Percentiles rank a stretch among this genome's conserved stretches.
Evolutionary conservation across 2,329 filamentous ascomycete species (phyloP).

Genomic region (Aspergillus texensis): DNA sequence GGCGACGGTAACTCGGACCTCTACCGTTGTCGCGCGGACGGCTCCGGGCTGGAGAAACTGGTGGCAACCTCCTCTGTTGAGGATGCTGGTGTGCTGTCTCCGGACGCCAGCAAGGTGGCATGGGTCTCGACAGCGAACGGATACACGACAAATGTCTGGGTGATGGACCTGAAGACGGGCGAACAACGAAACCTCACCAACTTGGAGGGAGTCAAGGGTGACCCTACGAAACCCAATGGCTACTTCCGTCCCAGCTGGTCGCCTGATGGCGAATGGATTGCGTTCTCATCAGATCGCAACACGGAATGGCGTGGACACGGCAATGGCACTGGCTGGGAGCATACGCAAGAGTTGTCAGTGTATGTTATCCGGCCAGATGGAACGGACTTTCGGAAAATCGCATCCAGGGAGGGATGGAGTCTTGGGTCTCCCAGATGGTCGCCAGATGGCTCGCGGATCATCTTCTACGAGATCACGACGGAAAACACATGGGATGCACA

Average conservation of each 20-base stretch:
- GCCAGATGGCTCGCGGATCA: constrained; percentile 37
- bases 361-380: constrained; percentile 45
- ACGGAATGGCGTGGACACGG: constrained; percentile 47
- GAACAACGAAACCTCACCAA: constrained; percentile 41
- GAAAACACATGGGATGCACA: constrained; percentile 45
- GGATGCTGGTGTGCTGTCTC: constrained; percentile 42
- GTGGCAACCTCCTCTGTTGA: constrained; percentile 40
- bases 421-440: constrained; percentile 46
- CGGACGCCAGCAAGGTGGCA: constrained; percentile 41
- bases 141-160: constrained; percentile 45
- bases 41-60: constrained; percentile 38
- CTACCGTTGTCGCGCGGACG: constrained; percentile 41
- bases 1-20: constrained; percentile 47
- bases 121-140: constrained; percentile 44
- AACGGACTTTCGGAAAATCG: constrained; percentile 39
- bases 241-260: constrained; percentile 47
- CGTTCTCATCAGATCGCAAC: constrained; percentile 47
- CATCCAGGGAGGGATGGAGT: constrained; percentile 36
- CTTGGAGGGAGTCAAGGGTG: constrained; percentile 22
- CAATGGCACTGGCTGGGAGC: constrained; percentile 43
- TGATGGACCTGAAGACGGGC: constrained; percentile 42
- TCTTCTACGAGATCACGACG: constrained; percentile 45
- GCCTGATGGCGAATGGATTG: constrained; percentile 46
- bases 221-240: constrained; percentile 34
- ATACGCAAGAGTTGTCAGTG: constrained; percentile 46